These are phyloP conservation scores for Aspergillus affinis DNA, from an alignment of 495 filamentous ascomycete genomes.

Conservation along the genomic window DNA sequence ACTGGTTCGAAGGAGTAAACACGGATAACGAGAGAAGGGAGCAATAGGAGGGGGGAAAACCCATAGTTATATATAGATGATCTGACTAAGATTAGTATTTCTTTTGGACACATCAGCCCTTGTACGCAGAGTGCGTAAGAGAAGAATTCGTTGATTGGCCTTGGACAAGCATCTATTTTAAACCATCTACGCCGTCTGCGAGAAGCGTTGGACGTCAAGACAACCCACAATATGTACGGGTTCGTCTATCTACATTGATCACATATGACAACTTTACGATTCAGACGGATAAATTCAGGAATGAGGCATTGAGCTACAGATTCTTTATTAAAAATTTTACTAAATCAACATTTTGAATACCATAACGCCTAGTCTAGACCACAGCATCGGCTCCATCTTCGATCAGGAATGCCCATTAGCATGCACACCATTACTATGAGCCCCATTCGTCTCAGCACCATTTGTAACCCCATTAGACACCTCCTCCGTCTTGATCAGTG, in stretches of 20 bases:
- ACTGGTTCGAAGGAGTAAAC: neutral
- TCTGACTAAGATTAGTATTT: too few relatives aligned
- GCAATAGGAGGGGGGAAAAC: neutral
- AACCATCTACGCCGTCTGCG: too few relatives aligned
- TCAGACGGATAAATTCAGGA: too few relatives aligned
- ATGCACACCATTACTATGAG: neutral
- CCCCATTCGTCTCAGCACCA: neutral
- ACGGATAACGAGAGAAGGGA: neutral
- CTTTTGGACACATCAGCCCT: neutral
- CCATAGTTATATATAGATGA: neutral
- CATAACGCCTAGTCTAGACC: neutral
- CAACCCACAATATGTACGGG: too few relatives aligned
- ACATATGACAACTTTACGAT: too few relatives aligned
- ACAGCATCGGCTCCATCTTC: neutral
- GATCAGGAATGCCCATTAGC: neutral
- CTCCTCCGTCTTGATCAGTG: neutral
- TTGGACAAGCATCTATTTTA: too few relatives aligned
- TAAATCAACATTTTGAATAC: neutral
- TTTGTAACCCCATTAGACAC: neutral
- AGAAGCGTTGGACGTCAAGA: too few relatives aligned
- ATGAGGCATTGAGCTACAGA: too few relatives aligned
- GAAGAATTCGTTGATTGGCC: neutral
- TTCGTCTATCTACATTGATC: too few relatives aligned
- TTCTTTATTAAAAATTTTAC: too few relatives aligned
- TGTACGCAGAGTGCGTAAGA: neutral